Conservation (phyloP, 208 protist species). For the Wallacemonas sp. region DNA sequence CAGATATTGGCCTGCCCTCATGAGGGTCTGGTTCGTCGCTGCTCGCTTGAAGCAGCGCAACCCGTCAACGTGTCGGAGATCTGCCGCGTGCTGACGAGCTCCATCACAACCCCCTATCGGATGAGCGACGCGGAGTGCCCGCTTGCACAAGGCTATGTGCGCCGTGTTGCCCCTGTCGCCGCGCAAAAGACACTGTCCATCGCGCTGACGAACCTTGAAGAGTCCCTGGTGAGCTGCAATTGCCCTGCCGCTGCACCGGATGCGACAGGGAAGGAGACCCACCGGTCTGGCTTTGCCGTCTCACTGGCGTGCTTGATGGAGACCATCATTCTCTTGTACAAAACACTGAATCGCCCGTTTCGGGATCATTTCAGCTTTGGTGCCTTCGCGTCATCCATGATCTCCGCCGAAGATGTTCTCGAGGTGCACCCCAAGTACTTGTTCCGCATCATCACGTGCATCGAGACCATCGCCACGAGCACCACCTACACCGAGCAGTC, state of each 20-base stretch:
- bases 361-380: constrained; percentile 16
- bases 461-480: constrained; percentile 14
- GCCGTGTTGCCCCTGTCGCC: background rate
- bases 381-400: constrained; percentile 13
- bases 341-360: background rate
- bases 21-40: constrained; percentile 32
- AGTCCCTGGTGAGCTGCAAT: constrained; percentile 6
- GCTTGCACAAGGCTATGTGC: background rate
- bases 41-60: constrained; percentile 27
- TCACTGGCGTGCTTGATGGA: constrained; percentile 40
- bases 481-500: background rate
- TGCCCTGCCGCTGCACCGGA: background rate
- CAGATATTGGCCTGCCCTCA: constrained; percentile 30
- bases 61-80: background rate
- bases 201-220: background rate
- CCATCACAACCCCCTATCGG: background rate
- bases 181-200: background rate
- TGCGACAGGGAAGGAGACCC: constrained; percentile 15
- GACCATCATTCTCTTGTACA: constrained; percentile 23
- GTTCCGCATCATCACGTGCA: constrained; percentile 27
- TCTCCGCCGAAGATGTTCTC: constrained; percentile 19
- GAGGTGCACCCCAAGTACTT: constrained; percentile 22
- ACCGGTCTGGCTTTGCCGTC: constrained; percentile 8
- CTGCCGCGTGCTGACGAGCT: background rate
- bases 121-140: constrained; percentile 12